Evolutionary conservation across 2,329 filamentous ascomycete species (phyloP), one percentile per base, ranked within the genome.

Genomic region (Xylaria sp.): DNA sequence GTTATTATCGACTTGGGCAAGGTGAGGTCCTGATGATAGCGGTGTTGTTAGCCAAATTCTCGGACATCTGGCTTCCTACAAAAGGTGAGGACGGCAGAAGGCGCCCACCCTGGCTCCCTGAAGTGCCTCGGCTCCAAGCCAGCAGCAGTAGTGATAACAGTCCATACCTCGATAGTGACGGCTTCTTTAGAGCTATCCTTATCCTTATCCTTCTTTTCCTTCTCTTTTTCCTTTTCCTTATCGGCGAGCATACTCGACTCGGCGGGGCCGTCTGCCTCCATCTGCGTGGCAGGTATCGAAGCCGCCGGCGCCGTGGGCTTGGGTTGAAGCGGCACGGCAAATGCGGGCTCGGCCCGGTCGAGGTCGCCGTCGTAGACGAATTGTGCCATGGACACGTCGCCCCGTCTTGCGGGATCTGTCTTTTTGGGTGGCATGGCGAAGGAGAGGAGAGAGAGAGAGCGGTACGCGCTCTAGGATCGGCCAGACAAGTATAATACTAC

Each of bases 1-100:
- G 91, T 92, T 73, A 95, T 90, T 81, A 95, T 94, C 7, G 92
- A 94, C 77, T 93, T 94, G 39, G 93, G 93, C 15, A 96, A 85
- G 70, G 86, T 90, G 66, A 94, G 87, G 77, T 95, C 92, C 90
- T 92, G 64, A 57, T 18, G 1, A 32, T 52, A 56, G 7, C 51
- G 23, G 10, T 44, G 32, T 6, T 37, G 70, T 76, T 37, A 76
- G 75, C 65, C 63, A 5, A 32, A 20, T 41, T 18, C 8, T 18
- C 39, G 34, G 39, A 18, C 37, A 51, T 34, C 48, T 23, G 34
- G 1, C 34, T 10, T 37, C 34, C 34, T 25, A 32, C 1, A 25
- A n/a, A 28, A 13, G 20, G 39, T 0, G 6, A 52, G 23, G 12
- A 8, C 5, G 13, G 25, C 28, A 52, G 15, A 32, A 32, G 50